Base-by-base conservation (phyloP, 768 basidiomycete species). In the Tulasnella sp. region DNA sequence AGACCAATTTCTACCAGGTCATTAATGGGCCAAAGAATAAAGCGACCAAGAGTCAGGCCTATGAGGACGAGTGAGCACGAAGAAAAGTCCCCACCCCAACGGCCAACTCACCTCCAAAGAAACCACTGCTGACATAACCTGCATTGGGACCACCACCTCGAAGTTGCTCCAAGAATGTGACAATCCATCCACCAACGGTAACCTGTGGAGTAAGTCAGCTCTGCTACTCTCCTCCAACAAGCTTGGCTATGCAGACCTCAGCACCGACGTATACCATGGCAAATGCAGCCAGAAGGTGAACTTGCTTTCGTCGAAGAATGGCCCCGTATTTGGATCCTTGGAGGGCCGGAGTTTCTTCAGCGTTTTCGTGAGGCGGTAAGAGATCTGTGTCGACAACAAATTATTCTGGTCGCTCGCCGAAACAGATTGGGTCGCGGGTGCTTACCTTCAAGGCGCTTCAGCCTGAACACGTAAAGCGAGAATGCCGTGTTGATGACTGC, bases 241-340 rank as follows among this genome's bases (percentile, higher is more conserved):
- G 44, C 44, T 18, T 44, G 24, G 7, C 24, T 8, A 52, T 9
- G 52, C 52, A 52, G 27, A 92, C 91, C 82, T 93, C 92, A 2
- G 91, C 88, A 14, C 92, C 92, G 34, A 93, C 91, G 82, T 93
- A 93, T 0, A 92, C 88, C 14, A 92, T 85, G 76, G 89, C 87
- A 82, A 91, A 93, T 81, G 91, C 85, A 0, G 92, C 91, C 6
- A 93, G 85, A 24, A 90, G 84, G 80, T 93, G 91, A 1, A 93
- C 91, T 0, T 87, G 87, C 79, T 86, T 89, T 72, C 87, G 85
- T 1, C 83, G 79, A 74, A 92, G 81, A 78, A 92, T 90, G 80
- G 92, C 89, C 5, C 44, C n/a, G 48, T 81, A 42, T 62, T 78
- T 82, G 58, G 44, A 42, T 31, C 74, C 74, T 42, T 42, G 74